Evolutionary conservation across 768 basidiomycete genomes (phyloP), one percentile per base, ranked within the genome.

Genomic region (Russula vinacea): DNA sequence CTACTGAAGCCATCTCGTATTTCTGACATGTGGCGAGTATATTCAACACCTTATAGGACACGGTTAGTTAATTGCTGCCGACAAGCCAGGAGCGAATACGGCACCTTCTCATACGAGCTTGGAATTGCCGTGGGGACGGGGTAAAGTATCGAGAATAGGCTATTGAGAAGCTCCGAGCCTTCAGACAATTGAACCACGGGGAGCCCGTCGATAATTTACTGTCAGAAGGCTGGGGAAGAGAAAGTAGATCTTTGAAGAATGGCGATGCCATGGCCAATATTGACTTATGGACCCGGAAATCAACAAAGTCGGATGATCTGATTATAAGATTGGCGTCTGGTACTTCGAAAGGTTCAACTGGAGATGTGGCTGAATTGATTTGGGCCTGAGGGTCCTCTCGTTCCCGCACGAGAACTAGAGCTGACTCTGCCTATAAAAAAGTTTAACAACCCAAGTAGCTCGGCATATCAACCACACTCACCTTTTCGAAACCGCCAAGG

Each of bases 141-240:
- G 17, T 66, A 66, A 8, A 66, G n/a, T n/a, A 54, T 22, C 10
- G 65, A 62, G 42, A 64, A 22, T 40, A 66, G 65, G 40, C 39
- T 9, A 14, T 33, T 39, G 19, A 66, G 9, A 16, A 63, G 19
- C 39, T 58, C 56, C 3, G 65, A 37, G 3, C 47, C 17, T 29
- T 66, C 65, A 1, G 65, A 26, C 19, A 66, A 0, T 26, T 13
- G 42, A 33, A 66, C 3, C 16, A 62, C 42, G 1, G 62, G 51
- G 5, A 66, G 47, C 16, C 33, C 61, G 9, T 62, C 35, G 8
- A 42, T 3, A 4, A 26, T 7, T 49, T 26, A 26, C 49, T 5
- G 9, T 54, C 13, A 9, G 52, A 13, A 22, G 53, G 42, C 9
- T 47, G 45, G n/a, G 45, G 45, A 47, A 22, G 45, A 47, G 11